Percentiles rank a stretch among this genome's conserved stretches.
phyloP scores from a whole-genome alignment of 306 rosid genomes.

The Quercus bicolor region DNA sequence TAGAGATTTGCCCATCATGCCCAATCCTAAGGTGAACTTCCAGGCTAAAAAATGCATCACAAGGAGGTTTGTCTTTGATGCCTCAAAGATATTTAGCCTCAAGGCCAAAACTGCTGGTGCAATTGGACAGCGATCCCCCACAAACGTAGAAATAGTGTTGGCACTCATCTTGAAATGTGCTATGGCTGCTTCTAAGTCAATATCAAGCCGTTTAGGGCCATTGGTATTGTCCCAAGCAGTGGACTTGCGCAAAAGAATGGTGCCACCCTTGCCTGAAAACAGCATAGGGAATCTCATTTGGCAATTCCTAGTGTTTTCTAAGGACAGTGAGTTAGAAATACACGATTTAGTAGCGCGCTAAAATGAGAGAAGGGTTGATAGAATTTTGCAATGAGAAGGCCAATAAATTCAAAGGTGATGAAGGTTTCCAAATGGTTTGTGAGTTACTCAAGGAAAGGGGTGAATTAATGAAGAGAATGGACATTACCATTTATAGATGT shows the following conservation, averaged over 20 bases:
- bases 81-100: slow-evolving; percentile 1
- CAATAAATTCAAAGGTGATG: background rate
- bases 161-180: background rate
- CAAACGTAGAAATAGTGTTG: slow-evolving; percentile 4
- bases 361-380: background rate
- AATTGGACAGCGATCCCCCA: background rate
- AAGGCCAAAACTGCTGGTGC: background rate
- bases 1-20: background rate
- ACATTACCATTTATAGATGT: background rate
- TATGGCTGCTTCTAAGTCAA: background rate
- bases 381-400: background rate
- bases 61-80: slow-evolving; percentile 12
- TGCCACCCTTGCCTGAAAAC: background rate
- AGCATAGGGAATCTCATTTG: background rate
- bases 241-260: slow-evolving; percentile 1
- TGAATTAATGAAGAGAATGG: background rate
- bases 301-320: background rate
- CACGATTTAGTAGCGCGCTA: background rate
- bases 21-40: background rate
- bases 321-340: background rate
- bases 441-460: background rate
- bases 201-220: background rate
- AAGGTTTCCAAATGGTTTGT: background rate
- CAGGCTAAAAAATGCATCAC: background rate
- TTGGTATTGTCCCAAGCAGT: background rate